Conservation (phyloP, 2,329 filamentous ascomycete species). For the Westerdykella ornata region DNA sequence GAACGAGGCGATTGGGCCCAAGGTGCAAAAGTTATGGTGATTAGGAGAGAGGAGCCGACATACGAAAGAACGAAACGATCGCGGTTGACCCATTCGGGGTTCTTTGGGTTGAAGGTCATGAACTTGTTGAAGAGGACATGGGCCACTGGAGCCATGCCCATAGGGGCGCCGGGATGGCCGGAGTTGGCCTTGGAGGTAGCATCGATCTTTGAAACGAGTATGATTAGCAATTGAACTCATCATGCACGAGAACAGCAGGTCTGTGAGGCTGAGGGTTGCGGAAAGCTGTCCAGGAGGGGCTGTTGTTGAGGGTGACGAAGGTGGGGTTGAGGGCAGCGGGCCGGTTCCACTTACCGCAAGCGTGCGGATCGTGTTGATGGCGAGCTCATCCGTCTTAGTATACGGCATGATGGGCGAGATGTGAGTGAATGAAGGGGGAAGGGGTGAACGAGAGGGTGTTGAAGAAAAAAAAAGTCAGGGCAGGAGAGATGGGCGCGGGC, state of each 20-base stretch:
- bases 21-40: background rate
- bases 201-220: constrained; percentile 66
- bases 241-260: constrained; percentile 1
- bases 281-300: constrained; percentile 21
- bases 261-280: constrained; percentile 12
- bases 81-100: constrained; percentile 92
- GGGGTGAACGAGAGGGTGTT: constrained; percentile 11
- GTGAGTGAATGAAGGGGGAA: constrained; percentile 10
- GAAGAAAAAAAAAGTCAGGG: constrained; percentile 9
- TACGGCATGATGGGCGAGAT: constrained; percentile 65
- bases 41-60: constrained; percentile 41
- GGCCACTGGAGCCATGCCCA: constrained; percentile 91
- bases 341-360: constrained; percentile 67
- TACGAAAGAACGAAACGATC: constrained; percentile 99
- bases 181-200: constrained; percentile 93
- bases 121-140: constrained; percentile 99
- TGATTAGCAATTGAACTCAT: constrained; percentile 30
- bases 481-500: constrained; percentile 7
- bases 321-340: constrained; percentile 11
- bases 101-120: constrained; percentile 99
- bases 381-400: constrained; percentile 77
- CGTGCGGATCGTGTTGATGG: constrained; percentile 96
- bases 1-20: background rate
- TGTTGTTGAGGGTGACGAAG: constrained; percentile 14
- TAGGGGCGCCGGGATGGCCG: constrained; percentile 96